Evolutionary conservation across 441 rosid species (phyloP).

Genomic region (Gossypium laxum): DNA sequence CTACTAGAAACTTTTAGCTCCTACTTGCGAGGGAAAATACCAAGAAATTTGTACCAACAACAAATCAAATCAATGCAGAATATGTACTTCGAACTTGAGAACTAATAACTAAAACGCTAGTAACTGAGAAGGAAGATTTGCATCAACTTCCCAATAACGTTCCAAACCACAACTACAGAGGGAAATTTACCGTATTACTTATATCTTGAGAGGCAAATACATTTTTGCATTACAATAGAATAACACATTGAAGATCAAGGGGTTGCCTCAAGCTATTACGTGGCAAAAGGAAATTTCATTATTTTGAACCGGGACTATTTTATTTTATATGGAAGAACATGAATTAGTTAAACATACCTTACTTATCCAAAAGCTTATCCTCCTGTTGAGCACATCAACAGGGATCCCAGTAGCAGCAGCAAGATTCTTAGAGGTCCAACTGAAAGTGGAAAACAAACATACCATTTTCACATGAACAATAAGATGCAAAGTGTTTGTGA

Average conservation of each 20-base stretch:
- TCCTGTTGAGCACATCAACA: conserved; percentile 54
- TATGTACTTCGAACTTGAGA: background rate
- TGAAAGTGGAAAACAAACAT: conserved; percentile 25
- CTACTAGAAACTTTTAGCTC: conserved; percentile 8
- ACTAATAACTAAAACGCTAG: background rate
- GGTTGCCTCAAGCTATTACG: background rate
- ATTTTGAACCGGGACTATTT: background rate
- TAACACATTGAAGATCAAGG: background rate
- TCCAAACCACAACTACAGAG: background rate
- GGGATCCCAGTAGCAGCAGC: conserved; percentile 66
- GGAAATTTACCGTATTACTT: background rate
- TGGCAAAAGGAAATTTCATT: background rate
- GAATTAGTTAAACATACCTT: conserved; percentile 41
- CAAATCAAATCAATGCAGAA: background rate
- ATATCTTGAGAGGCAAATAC: conserved; percentile 3
- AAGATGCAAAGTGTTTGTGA: background rate
- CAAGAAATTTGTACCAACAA: background rate
- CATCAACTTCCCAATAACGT: background rate
- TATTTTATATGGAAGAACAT: conserved; percentile 11
- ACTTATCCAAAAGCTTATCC: conserved; percentile 82
- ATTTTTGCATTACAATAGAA: background rate
- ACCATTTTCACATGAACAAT: conserved; percentile 3
- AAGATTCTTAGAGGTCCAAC: conserved; percentile 77
- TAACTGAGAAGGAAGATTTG: background rate
- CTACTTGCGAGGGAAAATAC: background rate